phyloP scores from a whole-genome alignment of 257 asterid genomes.

The Ligustrum vulgare region DNA sequence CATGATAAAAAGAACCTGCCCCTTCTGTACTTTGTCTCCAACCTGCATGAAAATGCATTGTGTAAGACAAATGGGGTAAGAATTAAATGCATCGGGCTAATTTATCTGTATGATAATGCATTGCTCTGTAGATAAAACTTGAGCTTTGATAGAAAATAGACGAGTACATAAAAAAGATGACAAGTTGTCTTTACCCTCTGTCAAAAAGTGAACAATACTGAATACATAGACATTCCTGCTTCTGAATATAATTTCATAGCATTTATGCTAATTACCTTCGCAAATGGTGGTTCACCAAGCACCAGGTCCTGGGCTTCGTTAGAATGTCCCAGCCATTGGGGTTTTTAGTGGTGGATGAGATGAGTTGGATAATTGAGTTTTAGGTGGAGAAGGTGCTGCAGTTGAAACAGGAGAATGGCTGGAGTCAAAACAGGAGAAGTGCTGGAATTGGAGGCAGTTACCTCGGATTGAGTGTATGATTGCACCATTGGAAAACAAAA shows the following conservation, averaged over 20 bases:
- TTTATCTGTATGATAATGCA: neutral
- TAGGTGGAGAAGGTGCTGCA: slow-evolving; percentile 41
- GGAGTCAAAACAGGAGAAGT: slow-evolving; percentile 45
- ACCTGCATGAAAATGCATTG: slow-evolving; percentile 44
- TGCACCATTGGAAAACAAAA: too few relatives aligned
- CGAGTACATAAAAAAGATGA: neutral
- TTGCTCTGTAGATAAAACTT: neutral
- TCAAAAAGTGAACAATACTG: neutral
- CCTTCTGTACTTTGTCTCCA: slow-evolving; percentile 88
- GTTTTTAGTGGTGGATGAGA: slow-evolving; percentile 68
- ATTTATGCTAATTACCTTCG: slow-evolving; percentile 56
- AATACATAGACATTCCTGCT: neutral
- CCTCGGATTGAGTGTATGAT: slow-evolving; percentile 53
- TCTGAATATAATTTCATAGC: neutral
- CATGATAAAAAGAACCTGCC: slow-evolving; percentile 84
- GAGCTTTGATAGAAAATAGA: neutral
- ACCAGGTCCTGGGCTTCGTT: slow-evolving; percentile 78
- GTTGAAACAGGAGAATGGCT: slow-evolving; percentile 47
- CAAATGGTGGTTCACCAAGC: slow-evolving; percentile 89
- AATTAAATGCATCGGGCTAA: neutral
- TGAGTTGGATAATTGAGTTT: slow-evolving; percentile 56
- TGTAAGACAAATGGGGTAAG: slow-evolving; percentile 6
- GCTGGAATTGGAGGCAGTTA: slow-evolving; percentile 39
- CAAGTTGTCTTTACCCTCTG: neutral
- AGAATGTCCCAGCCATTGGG: slow-evolving; percentile 96